Base-by-base conservation (phyloP, 805 yeast genomes). In the Clavispora santaluciae region DNA sequence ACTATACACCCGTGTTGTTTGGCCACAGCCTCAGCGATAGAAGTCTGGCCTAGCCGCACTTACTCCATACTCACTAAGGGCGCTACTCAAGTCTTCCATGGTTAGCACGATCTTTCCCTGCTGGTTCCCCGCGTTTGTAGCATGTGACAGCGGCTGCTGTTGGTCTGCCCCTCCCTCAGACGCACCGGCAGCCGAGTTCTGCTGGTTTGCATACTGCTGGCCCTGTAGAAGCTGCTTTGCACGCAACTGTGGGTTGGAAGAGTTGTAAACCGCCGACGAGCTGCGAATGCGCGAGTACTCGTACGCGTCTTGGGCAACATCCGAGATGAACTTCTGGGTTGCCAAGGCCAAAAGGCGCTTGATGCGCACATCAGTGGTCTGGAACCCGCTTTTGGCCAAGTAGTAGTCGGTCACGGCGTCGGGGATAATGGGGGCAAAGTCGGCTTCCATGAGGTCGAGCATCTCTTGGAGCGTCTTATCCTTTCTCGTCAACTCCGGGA, bases 321-420 rank as follows among this genome's bases (percentile, higher is more conserved):
- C 99, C 45, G 90, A 80, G 21, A 93, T 76, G 60, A 93, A 93
- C 58, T 93, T 93, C 56, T 95, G 99, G 0, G 99, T 93, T 1
- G 99, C 98, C 42, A 93, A 69, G 0, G 98, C 97, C 36, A 93
- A 69, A 26, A 93, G 67, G 40, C 98, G 72, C 60, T 89, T 90
- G 42, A 67, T 60, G 30, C 89, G 75, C 11, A 78, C 66, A 58
- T 91, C 95, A 29, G 83, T 73, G 21, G 93, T 79, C 43, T 82
- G 83, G 53, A 93, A 81, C 29, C 97, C 97, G 46, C 88, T 83
- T 55, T 83, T 83, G 18, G 87, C 78, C 39, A 91, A 65, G 55
- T 91, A 93, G 59, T 89, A 93, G 57, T 91, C 97, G 0, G 96
- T 86, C 9, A 93, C 97, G 0, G 95, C 90, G 59, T 93, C 98